A percentile compares a stretch with the other conserved stretches of the same genome.
These are phyloP conservation scores for Hanseniaspora uvarum DNA, from an alignment of 1,139 yeast species.

Conservation along the genomic window DNA sequence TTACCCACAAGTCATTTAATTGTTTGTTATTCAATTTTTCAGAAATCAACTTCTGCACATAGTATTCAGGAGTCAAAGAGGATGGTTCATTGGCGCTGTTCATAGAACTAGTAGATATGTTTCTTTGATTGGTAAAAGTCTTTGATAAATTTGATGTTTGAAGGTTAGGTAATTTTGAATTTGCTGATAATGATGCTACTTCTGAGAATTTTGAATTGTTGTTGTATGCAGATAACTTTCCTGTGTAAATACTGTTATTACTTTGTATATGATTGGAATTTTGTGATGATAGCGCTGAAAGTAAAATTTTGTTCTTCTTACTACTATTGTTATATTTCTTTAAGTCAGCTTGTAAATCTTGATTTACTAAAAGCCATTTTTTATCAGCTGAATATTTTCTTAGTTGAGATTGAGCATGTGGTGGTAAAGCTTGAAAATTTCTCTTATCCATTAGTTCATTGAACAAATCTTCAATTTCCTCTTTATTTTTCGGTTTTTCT, in stretches of 20 bases:
- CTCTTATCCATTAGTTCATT: constrained; percentile 68
- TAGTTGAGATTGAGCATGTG: constrained; percentile 70
- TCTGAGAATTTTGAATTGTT: background rate
- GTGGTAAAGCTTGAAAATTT: constrained; percentile 71
- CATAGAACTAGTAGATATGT: constrained; percentile 8
- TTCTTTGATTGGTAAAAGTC: constrained; percentile 11
- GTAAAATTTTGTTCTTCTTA: constrained; percentile 4
- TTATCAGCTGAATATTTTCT: constrained; percentile 62
- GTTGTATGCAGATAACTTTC: background rate
- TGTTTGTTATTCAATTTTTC: constrained; percentile 61
- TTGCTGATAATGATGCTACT: background rate
- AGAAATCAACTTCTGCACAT: constrained; percentile 63
- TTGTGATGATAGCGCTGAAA: background rate
- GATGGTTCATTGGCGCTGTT: constrained; percentile 20
- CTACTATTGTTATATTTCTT: constrained; percentile 42
- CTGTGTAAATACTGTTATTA: constrained; percentile 6
- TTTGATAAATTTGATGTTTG: constrained; percentile 15
- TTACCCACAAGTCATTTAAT: constrained; percentile 78
- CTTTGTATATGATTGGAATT: background rate
- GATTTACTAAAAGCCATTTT: constrained; percentile 86
- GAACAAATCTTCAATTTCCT: constrained; percentile 57
- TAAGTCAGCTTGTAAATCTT: constrained; percentile 69
- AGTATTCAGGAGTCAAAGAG: constrained; percentile 55
- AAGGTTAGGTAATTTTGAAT: constrained; percentile 13
- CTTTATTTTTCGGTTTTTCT: constrained; percentile 50